A percentile compares a stretch with the other conserved stretches of the same genome.
phyloP scores from a whole-genome alignment of 2,329 filamentous ascomycete genomes.

The Pseudogymnoascus sp. region DNA sequence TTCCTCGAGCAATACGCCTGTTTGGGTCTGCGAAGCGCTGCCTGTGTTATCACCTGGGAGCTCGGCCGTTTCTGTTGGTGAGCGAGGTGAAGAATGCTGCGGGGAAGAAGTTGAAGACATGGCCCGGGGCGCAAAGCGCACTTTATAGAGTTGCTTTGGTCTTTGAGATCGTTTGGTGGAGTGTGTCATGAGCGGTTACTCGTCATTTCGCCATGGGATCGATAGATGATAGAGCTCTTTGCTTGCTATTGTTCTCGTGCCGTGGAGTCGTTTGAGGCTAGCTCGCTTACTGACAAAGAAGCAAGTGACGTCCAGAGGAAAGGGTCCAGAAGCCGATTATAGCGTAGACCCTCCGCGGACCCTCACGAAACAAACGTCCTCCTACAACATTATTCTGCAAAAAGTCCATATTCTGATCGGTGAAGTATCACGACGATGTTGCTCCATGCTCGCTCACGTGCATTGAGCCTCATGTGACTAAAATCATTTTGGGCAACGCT shows the following conservation, averaged over 20 bases:
- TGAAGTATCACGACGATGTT: background rate
- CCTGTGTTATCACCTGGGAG: background rate
- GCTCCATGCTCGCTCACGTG: background rate
- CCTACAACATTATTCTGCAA: background rate
- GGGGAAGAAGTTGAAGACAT: slow-evolving; percentile 14
- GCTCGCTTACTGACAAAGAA: slow-evolving; percentile 2
- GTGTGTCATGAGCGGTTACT: slow-evolving; percentile 26
- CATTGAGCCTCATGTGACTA: background rate
- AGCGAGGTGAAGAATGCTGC: background rate
- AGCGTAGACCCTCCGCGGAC: background rate
- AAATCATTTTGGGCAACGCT: background rate
- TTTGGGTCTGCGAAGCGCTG: background rate
- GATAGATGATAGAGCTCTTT: background rate
- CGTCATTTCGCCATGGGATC: slow-evolving; percentile 12
- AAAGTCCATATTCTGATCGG: background rate
- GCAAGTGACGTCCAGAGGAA: background rate
- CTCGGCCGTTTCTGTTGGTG: background rate
- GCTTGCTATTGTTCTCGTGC: slow-evolving; percentile 13
- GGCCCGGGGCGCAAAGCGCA: slow-evolving; percentile 25
- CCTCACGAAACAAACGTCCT: background rate
- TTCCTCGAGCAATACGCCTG: background rate
- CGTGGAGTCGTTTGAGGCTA: background rate
- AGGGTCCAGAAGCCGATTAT: background rate
- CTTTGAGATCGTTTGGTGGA: slow-evolving; percentile 25
- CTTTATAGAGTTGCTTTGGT: slow-evolving; percentile 19